A percentile compares a stretch with the other conserved stretches of the same genome.
Evolutionary conservation across 371 early-diverging fungal species (phyloP).

Genomic region (Smittium culicis): DNA sequence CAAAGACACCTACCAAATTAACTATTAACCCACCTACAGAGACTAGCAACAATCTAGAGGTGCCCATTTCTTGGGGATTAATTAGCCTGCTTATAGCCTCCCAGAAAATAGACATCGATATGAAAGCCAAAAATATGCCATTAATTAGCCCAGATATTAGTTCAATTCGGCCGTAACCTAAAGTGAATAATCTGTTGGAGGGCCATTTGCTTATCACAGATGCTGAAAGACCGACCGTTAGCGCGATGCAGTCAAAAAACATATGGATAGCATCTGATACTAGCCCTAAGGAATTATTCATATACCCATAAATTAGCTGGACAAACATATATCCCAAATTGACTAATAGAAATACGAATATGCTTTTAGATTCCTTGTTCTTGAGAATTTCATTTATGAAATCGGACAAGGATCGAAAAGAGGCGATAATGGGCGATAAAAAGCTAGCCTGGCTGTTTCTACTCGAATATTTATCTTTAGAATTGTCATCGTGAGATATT

Average conservation of each 20-base stretch:
- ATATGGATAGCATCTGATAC: conserved; percentile 94
- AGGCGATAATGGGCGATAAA: background rate
- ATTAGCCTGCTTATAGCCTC: conserved; percentile 78
- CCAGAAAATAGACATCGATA: conserved; percentile 72
- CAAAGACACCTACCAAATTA: conserved; percentile 82
- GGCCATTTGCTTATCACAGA: conserved; percentile 85
- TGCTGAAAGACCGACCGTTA: conserved; percentile 73
- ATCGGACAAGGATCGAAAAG: background rate
- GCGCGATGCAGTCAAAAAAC: conserved; percentile 90
- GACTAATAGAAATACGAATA: conserved; percentile 78
- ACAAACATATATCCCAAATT: conserved; percentile 90
- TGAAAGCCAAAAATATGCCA: conserved; percentile 73
- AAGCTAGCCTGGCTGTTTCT: background rate
- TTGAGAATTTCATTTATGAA: conserved; percentile 32
- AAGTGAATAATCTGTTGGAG: conserved; percentile 31
- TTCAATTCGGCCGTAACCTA: conserved; percentile 60
- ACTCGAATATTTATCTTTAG: background rate
- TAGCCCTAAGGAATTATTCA: conserved; percentile 84
- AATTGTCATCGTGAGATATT: background rate
- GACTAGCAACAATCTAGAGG: conserved; percentile 66
- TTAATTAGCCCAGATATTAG: conserved; percentile 83
- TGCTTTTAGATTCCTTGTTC: conserved; percentile 67
- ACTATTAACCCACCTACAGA: conserved; percentile 81
- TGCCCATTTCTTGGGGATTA: conserved; percentile 75
- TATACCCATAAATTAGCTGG: conserved; percentile 75